Percentiles rank a stretch among this genome's conserved stretches.
Conservation (phyloP, 140 eudicot species). For the Oenanthe javanica region DNA sequence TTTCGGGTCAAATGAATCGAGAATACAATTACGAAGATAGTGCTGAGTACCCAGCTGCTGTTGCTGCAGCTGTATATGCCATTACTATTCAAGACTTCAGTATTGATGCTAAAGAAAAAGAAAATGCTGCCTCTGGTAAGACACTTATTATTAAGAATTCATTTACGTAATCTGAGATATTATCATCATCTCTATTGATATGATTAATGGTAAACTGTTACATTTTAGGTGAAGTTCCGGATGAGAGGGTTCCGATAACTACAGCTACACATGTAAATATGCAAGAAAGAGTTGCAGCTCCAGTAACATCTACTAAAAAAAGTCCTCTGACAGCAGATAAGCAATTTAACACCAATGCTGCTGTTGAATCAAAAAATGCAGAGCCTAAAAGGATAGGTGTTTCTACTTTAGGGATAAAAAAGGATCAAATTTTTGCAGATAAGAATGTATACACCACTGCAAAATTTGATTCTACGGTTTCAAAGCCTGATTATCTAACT, state of each 20-base stretch:
- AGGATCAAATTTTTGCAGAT: slow-evolving; percentile 27
- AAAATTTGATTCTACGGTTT: slow-evolving; percentile 21
- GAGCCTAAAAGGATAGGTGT: slow-evolving; percentile 13
- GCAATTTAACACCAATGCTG: slow-evolving; percentile 4
- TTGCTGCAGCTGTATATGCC: slow-evolving; percentile 90
- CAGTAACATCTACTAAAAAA: slow-evolving; percentile 15
- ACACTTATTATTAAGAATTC: neutral
- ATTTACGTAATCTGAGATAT: neutral
- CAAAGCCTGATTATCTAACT: slow-evolving; percentile 17
- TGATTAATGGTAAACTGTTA: neutral
- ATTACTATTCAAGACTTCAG: slow-evolving; percentile 42
- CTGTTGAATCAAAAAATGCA: slow-evolving; percentile 17
- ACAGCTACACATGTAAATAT: slow-evolving; percentile 12
- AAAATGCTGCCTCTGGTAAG: slow-evolving; percentile 16
- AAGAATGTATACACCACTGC: slow-evolving; percentile 16
- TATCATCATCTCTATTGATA: neutral
- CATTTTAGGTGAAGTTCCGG: slow-evolving; percentile 18
- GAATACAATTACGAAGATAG: slow-evolving; percentile 32
- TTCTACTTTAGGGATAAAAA: slow-evolving; percentile 29
- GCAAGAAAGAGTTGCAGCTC: slow-evolving; percentile 19
- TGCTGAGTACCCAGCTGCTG: slow-evolving; percentile 58
- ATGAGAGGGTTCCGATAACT: slow-evolving; percentile 11
- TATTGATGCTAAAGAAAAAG: slow-evolving; percentile 4
- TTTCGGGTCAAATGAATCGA: slow-evolving; percentile 41
- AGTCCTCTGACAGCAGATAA: slow-evolving; percentile 10